These are phyloP conservation scores for Dothistroma septosporum DNA, from an alignment of 2,329 filamentous ascomycete genomes.

Conservation along the genomic window DNA sequence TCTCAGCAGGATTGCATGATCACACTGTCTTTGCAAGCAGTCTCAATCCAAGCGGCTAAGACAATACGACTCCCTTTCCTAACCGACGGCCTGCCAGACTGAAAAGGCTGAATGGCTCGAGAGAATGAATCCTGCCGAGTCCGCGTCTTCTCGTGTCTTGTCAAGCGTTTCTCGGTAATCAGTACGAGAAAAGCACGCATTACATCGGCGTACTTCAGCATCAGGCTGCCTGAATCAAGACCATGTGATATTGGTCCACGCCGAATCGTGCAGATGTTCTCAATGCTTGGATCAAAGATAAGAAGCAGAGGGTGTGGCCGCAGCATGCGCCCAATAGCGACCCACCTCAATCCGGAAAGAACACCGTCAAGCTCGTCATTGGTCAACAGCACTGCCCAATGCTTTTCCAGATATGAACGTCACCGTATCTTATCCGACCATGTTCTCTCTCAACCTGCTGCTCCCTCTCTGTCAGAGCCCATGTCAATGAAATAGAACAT, in stretches of 20 bases:
- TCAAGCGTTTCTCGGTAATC: neutral
- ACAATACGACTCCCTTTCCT: no score
- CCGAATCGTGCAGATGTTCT: no score
- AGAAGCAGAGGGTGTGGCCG: neutral
- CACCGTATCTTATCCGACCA: neutral
- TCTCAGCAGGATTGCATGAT: neutral
- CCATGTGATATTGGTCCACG: neutral
- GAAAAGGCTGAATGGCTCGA: no score
- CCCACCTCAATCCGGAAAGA: neutral
- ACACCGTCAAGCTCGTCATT: neutral
- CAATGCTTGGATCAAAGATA: neutral
- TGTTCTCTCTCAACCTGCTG: neutral
- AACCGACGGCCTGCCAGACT: no score
- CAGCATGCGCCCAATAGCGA: neutral
- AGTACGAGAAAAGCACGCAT: neutral
- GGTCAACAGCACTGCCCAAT: neutral
- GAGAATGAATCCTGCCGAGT: no score
- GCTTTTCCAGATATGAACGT: neutral
- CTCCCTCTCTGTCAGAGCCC: neutral
- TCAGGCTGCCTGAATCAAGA: neutral
- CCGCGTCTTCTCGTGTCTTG: neutral
- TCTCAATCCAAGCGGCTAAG: no score
- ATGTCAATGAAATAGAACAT: neutral
- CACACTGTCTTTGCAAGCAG: neutral
- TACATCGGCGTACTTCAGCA: neutral